phyloP scores from a whole-genome alignment of 2,329 filamentous ascomycete species.

The Claviceps pusilla region DNA sequence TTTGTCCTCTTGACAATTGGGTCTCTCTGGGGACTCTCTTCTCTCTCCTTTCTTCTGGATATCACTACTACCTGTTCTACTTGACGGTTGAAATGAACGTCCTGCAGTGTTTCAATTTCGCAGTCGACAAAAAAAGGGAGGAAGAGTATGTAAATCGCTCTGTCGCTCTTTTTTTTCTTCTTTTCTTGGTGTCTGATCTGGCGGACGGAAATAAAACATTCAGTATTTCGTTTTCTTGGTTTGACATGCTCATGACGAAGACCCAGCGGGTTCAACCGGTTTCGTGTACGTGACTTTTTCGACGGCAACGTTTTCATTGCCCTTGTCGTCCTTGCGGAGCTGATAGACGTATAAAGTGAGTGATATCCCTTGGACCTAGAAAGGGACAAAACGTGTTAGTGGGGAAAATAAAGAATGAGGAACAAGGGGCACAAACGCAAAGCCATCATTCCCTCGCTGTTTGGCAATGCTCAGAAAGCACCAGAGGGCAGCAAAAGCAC shows the following conservation, averaged over 20 bases:
- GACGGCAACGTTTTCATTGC: slow-evolving; percentile 64
- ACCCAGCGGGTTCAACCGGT: slow-evolving; percentile 44
- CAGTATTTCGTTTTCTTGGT: neutral
- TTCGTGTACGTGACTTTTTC: slow-evolving; percentile 81
- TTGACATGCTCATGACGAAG: slow-evolving; percentile 28
- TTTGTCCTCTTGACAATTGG: slow-evolving; percentile 7
- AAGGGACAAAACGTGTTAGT: neutral
- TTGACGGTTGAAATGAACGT: slow-evolving; percentile 6
- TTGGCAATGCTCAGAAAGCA: neutral
- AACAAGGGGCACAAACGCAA: neutral
- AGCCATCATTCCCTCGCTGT: neutral
- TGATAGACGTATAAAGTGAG: slow-evolving; percentile 92
- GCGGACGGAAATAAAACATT: neutral
- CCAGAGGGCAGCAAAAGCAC: slow-evolving; percentile 22
- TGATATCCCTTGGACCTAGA: slow-evolving; percentile 84
- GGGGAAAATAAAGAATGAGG: neutral
- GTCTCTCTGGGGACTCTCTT: slow-evolving; percentile 3
- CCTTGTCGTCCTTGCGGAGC: slow-evolving; percentile 60
- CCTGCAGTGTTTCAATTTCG: slow-evolving; percentile 7
- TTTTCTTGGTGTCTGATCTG: neutral
- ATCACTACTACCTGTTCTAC: slow-evolving; percentile 2
- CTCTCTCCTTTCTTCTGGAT: slow-evolving; percentile 5
- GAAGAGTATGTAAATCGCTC: neutral
- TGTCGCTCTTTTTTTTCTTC: neutral
- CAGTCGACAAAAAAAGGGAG: neutral